phyloP scores from a whole-genome alignment of 164 flowering plant species.

The Stephania japonica region DNA sequence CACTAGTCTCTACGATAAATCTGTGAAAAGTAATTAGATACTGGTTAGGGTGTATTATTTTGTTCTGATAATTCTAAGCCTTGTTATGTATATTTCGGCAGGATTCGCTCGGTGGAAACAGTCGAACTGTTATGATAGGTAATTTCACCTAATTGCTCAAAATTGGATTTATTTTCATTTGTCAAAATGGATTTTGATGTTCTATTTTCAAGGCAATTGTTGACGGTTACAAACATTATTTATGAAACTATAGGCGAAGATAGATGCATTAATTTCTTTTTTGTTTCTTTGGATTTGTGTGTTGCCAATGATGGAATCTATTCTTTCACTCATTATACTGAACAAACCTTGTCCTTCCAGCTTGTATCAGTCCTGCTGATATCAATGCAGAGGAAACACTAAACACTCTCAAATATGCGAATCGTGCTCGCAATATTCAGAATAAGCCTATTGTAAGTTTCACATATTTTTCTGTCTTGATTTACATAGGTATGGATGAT shows the following conservation, averaged over 20 bases:
- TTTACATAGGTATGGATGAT: neutral
- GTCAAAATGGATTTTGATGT: neutral
- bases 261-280: neutral
- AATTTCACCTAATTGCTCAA: slow-evolving; percentile 9
- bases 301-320: neutral
- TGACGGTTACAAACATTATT: neutral
- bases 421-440: slow-evolving; percentile 97
- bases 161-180: neutral
- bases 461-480: neutral
- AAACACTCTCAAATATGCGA: slow-evolving; percentile 96
- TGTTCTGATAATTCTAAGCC: neutral
- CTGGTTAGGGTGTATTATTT: neutral
- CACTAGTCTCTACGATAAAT: neutral
- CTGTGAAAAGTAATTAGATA: neutral
- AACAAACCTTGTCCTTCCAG: slow-evolving; percentile 33
- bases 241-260: neutral
- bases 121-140: slow-evolving; percentile 99
- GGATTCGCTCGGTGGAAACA: slow-evolving; percentile 99
- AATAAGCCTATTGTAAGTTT: slow-evolving; percentile 93
- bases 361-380: slow-evolving; percentile 99
- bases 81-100: slow-evolving; percentile 27
- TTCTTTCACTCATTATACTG: neutral
- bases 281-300: neutral
- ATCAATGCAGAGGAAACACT: slow-evolving; percentile 98
- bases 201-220: neutral